Percentiles rank a stretch among this genome's conserved stretches.
Evolutionary conservation across 345 rosid species (phyloP).

Genomic region (Salix brachista): DNA sequence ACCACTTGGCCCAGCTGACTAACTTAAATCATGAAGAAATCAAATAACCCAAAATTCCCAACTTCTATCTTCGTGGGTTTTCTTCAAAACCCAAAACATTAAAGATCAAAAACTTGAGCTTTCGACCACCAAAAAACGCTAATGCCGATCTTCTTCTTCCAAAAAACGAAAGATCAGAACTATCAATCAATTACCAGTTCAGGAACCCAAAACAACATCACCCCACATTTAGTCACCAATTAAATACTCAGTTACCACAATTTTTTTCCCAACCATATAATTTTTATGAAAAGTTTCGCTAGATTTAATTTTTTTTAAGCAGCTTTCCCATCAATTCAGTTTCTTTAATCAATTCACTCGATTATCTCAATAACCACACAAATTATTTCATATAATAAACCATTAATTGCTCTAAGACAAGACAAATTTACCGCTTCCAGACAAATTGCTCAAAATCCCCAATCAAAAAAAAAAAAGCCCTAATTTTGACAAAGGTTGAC

Average conservation of each 20-base stretch:
- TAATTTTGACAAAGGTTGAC: constrained; percentile 10
- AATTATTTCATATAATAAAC: background rate
- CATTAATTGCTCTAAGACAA: background rate
- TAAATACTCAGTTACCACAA: background rate
- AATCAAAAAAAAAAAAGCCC: constrained; percentile 4
- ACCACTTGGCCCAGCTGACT: background rate
- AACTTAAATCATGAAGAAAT: background rate
- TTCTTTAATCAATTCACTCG: background rate
- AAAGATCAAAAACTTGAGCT: background rate
- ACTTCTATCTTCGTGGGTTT: background rate
- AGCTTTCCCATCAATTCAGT: background rate
- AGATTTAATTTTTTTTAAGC: background rate
- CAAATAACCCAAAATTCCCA: background rate
- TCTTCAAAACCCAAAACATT: background rate
- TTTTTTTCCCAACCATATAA: background rate
- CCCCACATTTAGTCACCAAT: background rate
- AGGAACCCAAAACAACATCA: background rate
- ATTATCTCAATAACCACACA: background rate
- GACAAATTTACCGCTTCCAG: background rate
- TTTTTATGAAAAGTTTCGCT: background rate
- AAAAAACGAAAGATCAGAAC: background rate
- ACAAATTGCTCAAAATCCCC: background rate
- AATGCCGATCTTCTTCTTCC: background rate
- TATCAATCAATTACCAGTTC: background rate
- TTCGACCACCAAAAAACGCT: background rate